Evolutionary conservation across 306 rosid species (phyloP), one percentile per base, ranked within the genome.

Genomic region (Cicer yamashitae): DNA sequence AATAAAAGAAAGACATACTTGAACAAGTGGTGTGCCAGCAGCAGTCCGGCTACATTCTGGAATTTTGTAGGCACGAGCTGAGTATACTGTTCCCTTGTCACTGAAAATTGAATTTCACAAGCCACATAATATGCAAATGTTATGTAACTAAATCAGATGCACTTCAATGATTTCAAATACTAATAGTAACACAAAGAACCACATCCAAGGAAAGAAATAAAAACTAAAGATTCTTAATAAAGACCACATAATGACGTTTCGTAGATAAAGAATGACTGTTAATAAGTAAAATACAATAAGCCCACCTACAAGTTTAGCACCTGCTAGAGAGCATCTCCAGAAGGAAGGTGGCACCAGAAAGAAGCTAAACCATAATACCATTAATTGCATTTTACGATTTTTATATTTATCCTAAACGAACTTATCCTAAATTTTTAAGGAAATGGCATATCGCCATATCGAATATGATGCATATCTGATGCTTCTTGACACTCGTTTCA

Each of bases 41-140:
- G 97, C 99, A 56, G 89, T 90, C 25, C 97, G 88, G 75, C 89
- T 84, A 81, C 97, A 90, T 67, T 92, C 99, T 10, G 99, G 89
- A 89, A 94, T 89, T 84, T 94, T 94, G 79, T 86, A 94, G 0
- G 99, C 99, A 43, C 96, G 99, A 75, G 97, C 89, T 6, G 97
- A 92, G 81, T 94, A 92, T 39, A 94, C 99, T n/a, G 84, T 89
- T 75, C 99, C 99, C 74, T 84, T 94, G 39, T 94, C 99, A 83
- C 99, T 94, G 84, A 79, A 81, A 72, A 61, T 74, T 44, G 46
- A 47, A 45, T 9, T 74, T 51, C 61, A 59, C 8, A 75, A 52
- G 61, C 71, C 73, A 73, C 52, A 15, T 22, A 63, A 76, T 66
- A 60, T 37, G 71, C 54, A 70, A 15, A 60, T 13, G 30, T 20